Evolutionary conservation across 1,139 yeast genomes (phyloP).

Genomic region (Scheffersomyces cryptocercus): DNA sequence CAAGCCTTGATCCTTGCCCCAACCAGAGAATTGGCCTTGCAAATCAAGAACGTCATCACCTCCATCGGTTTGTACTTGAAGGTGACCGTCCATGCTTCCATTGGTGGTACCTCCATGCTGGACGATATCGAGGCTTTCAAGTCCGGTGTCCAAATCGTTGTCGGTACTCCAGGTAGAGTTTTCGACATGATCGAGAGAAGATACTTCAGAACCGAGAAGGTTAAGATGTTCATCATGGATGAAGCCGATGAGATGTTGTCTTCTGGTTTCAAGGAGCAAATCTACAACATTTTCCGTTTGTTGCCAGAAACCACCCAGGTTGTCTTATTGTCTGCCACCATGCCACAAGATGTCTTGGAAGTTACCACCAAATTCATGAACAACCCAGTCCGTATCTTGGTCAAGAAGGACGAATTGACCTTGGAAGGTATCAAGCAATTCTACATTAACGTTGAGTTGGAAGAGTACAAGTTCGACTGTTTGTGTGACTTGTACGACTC

Average conservation of each 20-base stretch:
- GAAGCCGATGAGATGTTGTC: conserved; percentile 99
- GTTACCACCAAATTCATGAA: conserved; percentile 97
- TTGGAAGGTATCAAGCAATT: conserved; percentile 98
- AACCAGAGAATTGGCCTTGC: conserved; percentile 98
- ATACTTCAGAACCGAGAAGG: conserved; percentile 81
- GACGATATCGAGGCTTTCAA: conserved; percentile 93
- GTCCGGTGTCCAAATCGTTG: conserved; percentile 93
- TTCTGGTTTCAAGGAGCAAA: conserved; percentile 96
- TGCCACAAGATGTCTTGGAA: conserved; percentile 97
- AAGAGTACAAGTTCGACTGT: conserved; percentile 92
- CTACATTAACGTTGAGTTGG: conserved; percentile 91
- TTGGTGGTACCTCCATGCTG: conserved; percentile 94
- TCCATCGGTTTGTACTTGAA: conserved; percentile 93
- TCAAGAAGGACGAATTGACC: conserved; percentile 97
- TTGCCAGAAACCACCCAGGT: conserved; percentile 96
- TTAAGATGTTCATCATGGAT: conserved; percentile 97
- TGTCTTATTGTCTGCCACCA: conserved; percentile 94
- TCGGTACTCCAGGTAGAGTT: conserved; percentile 99
- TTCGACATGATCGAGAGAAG: conserved; percentile 96
- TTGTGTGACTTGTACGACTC: conserved; percentile 97
- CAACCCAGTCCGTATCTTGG: conserved; percentile 95
- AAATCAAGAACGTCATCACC: conserved; percentile 94
- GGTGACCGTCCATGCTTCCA: conserved; percentile 95
- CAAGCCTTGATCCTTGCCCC: conserved; percentile 97
- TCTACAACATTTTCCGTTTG: conserved; percentile 92